phyloP scores from a whole-genome alignment of 371 early-diverging fungal genomes.

The Mucor circinelloides region DNA sequence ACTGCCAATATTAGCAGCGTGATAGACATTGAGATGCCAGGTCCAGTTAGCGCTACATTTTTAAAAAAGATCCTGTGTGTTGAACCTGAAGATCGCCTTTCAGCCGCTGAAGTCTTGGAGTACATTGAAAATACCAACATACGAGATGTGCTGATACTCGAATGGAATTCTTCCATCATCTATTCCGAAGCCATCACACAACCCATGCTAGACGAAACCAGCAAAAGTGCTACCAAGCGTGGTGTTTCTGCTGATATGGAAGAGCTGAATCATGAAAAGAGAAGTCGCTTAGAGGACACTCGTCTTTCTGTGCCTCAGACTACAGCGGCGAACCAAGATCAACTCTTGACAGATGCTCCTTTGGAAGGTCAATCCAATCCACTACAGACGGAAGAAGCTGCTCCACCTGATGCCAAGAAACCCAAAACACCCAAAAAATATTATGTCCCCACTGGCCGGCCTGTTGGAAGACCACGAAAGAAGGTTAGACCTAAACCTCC shows the following conservation, averaged over 20 bases:
- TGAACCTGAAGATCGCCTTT: slow-evolving; percentile 48
- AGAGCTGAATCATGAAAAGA: not conserved
- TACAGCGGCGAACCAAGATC: not conserved
- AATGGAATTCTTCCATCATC: slow-evolving; percentile 29
- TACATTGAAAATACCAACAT: slow-evolving; percentile 38
- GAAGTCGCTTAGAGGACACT: not conserved
- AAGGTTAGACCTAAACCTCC: not conserved
- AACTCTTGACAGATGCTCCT: not conserved
- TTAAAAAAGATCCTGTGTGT: slow-evolving; percentile 50
- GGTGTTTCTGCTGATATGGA: not conserved
- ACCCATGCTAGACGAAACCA: not conserved
- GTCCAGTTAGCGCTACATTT: slow-evolving; percentile 46
- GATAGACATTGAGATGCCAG: slow-evolving; percentile 53
- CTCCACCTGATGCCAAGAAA: not conserved
- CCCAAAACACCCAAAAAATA: not conserved
- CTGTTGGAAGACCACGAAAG: slow-evolving; percentile 1
- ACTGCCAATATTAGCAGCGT: slow-evolving; percentile 50
- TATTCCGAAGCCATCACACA: not conserved
- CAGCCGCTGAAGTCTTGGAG: slow-evolving; percentile 41
- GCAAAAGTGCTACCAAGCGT: not conserved
- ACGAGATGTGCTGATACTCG: slow-evolving; percentile 30
- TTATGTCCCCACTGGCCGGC: not conserved
- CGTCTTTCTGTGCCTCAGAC: too few relatives aligned
- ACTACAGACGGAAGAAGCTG: not conserved
- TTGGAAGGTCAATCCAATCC: not conserved